These are phyloP conservation scores for Dryas drummondii DNA, from an alignment of 306 rosid genomes.

Conservation along the genomic window DNA sequence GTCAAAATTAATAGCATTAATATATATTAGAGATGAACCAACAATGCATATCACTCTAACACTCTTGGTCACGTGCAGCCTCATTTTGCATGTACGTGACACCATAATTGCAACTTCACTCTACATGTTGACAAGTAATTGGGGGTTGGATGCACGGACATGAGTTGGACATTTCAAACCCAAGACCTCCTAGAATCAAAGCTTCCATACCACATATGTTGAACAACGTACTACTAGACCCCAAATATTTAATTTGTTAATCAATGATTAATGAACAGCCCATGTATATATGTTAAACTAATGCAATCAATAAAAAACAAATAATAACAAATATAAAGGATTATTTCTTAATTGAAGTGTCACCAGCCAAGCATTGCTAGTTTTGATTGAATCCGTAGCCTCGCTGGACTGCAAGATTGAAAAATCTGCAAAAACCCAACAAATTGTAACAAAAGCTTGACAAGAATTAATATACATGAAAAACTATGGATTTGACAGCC, in stretches of 20 bases:
- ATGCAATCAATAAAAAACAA: background rate
- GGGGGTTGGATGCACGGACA: too few species aligned
- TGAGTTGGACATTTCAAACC: too few species aligned
- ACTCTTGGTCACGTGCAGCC: too few species aligned
- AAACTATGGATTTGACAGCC: background rate
- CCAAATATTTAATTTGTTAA: too few species aligned
- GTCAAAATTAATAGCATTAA: background rate
- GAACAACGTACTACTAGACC: too few species aligned
- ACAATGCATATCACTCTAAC: background rate
- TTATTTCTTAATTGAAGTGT: background rate
- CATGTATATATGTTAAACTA: too few species aligned
- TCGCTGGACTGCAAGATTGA: background rate
- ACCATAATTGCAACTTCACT: too few species aligned
- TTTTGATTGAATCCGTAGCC: background rate
- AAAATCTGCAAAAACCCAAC: background rate
- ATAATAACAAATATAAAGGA: background rate
- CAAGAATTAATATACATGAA: background rate
- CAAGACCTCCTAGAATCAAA: too few species aligned
- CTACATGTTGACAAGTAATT: too few species aligned
- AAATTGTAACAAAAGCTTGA: background rate
- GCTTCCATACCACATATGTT: too few species aligned
- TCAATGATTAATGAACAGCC: too few species aligned
- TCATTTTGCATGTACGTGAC: too few species aligned
- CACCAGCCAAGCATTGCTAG: constrained; percentile 7
- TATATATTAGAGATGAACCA: background rate